Percentiles rank a stretch among this genome's conserved stretches.
These are phyloP conservation scores for Pichia paraexigua DNA, from an alignment of 805 yeast genomes.

Conservation along the genomic window DNA sequence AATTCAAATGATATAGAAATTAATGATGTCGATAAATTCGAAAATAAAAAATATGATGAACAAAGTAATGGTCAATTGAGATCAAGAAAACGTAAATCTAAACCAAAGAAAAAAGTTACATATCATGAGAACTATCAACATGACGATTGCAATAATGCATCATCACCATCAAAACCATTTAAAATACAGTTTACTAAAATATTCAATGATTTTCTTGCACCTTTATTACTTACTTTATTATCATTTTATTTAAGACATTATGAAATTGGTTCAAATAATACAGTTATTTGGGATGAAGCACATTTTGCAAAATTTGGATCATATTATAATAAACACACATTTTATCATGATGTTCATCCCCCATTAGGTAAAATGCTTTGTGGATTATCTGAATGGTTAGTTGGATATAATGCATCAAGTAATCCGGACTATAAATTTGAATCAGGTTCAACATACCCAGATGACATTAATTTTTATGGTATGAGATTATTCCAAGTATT, in stretches of 20 bases:
- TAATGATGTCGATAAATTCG: background rate
- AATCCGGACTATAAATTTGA: constrained; percentile 63
- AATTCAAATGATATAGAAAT: background rate
- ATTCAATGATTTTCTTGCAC: constrained; percentile 25
- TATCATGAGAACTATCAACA: background rate
- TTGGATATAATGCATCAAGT: constrained; percentile 30
- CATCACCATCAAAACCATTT: background rate
- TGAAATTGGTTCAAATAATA: constrained; percentile 45
- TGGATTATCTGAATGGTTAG: constrained; percentile 65
- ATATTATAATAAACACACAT: constrained; percentile 77
- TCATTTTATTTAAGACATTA: constrained; percentile 53
- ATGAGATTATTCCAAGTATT: constrained; percentile 70
- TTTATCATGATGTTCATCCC: constrained; percentile 95
- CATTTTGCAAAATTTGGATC: constrained; percentile 95
- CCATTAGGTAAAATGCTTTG: constrained; percentile 93
- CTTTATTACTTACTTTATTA: constrained; percentile 35
- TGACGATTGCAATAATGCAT: background rate
- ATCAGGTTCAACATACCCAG: constrained; percentile 59
- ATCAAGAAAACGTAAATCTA: background rate
- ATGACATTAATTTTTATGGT: constrained; percentile 45
- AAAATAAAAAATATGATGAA: background rate
- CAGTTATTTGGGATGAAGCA: constrained; percentile 85
- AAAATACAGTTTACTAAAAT: background rate
- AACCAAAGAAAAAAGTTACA: background rate
- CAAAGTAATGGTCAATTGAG: background rate